phyloP scores from a whole-genome alignment of 257 asterid species.

The Nicotiana obtusifolia region DNA sequence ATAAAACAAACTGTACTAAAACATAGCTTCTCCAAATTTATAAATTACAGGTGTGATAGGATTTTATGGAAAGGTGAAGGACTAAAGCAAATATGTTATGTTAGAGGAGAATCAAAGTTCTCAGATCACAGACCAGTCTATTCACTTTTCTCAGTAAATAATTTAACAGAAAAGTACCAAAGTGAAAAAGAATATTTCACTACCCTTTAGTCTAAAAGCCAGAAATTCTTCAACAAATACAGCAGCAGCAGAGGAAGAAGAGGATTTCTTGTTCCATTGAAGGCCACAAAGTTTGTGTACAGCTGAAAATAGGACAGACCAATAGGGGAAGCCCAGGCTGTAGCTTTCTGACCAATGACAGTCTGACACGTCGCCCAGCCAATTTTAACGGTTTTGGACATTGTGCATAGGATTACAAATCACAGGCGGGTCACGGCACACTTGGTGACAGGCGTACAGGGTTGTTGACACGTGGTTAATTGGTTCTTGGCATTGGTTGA shows the following conservation, averaged over 20 bases:
- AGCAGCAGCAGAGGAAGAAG: neutral
- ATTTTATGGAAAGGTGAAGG: slow-evolving; percentile 92
- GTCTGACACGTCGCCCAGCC: neutral
- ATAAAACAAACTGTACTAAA: neutral
- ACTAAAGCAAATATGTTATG: slow-evolving; percentile 58
- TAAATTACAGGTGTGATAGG: slow-evolving; percentile 69
- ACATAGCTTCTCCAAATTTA: neutral
- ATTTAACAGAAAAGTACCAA: slow-evolving; percentile 17
- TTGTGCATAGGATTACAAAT: neutral
- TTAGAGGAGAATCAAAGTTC: slow-evolving; percentile 71
- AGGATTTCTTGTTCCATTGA: too few relatives aligned
- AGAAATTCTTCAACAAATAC: neutral
- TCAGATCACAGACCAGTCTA: slow-evolving; percentile 92
- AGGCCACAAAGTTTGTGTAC: too few relatives aligned
- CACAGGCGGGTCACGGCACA: slow-evolving; percentile 7
- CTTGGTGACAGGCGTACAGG: neutral
- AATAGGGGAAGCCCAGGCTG: neutral
- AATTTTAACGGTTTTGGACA: neutral
- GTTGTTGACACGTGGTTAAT: slow-evolving; percentile 15
- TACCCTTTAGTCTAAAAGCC: neutral
- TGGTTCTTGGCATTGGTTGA: neutral
- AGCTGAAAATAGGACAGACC: neutral
- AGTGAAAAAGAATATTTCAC: neutral
- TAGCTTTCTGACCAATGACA: neutral
- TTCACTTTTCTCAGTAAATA: slow-evolving; percentile 51